Evolutionary conservation across 1,284 basidiomycete genomes (phyloP).

Genomic region (Pseudozyma hubeiensis): DNA sequence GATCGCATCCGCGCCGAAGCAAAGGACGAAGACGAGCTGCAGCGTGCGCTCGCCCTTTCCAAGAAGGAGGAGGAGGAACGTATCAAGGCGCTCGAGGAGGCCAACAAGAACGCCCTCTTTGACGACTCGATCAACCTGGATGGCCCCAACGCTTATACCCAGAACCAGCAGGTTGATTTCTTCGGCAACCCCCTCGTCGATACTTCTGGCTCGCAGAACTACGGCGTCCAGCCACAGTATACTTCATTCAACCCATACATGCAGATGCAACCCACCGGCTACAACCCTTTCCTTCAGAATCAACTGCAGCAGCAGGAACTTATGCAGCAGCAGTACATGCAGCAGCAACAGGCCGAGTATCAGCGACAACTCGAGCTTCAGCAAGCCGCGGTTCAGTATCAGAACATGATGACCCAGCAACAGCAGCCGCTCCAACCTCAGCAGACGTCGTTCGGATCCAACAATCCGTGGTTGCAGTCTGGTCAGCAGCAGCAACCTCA

Average conservation of each 20-base stretch:
- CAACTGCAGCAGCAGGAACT: conserved; percentile 79
- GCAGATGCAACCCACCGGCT: conserved; percentile 70
- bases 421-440: conserved; percentile 71
- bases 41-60: conserved; percentile 82
- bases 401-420: conserved; percentile 70
- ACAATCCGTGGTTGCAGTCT: conserved; percentile 79
- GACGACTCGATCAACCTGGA: conserved; percentile 74
- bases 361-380: conserved; percentile 69
- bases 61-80: conserved; percentile 78
- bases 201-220: conserved; percentile 44
- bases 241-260: conserved; percentile 72
- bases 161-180: conserved; percentile 62
- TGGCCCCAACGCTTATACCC: conserved; percentile 58
- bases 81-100: conserved; percentile 74
- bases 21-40: conserved; percentile 78
- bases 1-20: conserved; percentile 59
- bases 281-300: conserved; percentile 66
- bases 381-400: conserved; percentile 69
- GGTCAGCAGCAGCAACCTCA: conserved; percentile 43
- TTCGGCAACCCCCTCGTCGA: conserved; percentile 62
- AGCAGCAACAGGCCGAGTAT: conserved; percentile 65
- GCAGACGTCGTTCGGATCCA: conserved; percentile 79
- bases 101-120: conserved; percentile 82
- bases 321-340: conserved; percentile 72
- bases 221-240: conserved; percentile 72